Evolutionary conservation across 352 stramenopile species (phyloP), one percentile per base, ranked within the genome.

Genomic region (Globisporangium recalcitrans): DNA sequence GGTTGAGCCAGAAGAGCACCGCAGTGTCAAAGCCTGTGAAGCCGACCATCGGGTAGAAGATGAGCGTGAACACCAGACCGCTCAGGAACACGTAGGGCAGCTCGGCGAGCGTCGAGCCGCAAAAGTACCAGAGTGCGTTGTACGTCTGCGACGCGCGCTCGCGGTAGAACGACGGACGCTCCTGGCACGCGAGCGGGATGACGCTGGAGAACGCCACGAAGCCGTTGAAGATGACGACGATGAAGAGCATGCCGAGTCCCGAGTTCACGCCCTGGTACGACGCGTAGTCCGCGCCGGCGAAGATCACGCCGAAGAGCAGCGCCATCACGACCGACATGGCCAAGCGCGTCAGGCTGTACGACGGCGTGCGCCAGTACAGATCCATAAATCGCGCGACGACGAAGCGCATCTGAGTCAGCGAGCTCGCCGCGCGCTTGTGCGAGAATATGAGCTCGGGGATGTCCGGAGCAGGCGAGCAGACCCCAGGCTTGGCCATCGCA

Each of bases 111-210:
- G 36, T 44, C 36, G 36, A 2, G 36, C 36, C 36, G 13, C n/a
- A 2, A 47, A 74, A 76, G 52, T 97, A 90, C 52, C 82, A 77
- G 13, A 72, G 52, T 29, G 79, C 61, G 13, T 73, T 69, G 58
- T 97, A 98, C 69, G 93, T 96, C 53, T 82, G 60, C 2, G 85
- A 78, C 27, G 81, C 75, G 31, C 91, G 84, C 62, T 97, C 89
- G 7, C 87, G 71, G 75, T 97, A 97, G 65, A 93, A 98, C 55
- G 89, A 82, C 44, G 85, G 82, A 31, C 92, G 78, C 55, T 98
- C 88, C 40, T 81, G 13, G 3, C 11, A 40, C 34, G 13, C 13
- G 11, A 40, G 11, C 1, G 34, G 34, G 10, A 40, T 40, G 8
- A 11, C 34, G 0, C 11, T 6, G 8, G 34, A 19, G 10, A 40